phyloP scores from a whole-genome alignment of 257 asterid species.

The Rauvolfia tetraphylla region DNA sequence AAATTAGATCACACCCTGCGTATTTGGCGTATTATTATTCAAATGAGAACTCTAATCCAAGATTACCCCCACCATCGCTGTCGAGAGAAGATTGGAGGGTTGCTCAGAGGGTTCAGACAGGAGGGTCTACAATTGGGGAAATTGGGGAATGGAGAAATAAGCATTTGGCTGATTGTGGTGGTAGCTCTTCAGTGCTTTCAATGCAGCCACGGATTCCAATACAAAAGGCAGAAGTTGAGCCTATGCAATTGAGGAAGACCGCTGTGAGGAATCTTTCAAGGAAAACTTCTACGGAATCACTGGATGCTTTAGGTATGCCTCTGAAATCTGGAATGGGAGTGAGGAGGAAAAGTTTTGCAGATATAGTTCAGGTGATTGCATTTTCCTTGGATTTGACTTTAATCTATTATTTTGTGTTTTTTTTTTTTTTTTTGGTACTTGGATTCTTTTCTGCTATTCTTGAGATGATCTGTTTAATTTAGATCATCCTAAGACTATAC shows the following conservation, averaged over 20 bases:
- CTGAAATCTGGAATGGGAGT: conserved; percentile 54
- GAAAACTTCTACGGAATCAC: conserved; percentile 49
- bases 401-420: background rate
- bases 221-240: conserved; percentile 51
- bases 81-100: conserved; percentile 83
- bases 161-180: conserved; percentile 35
- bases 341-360: conserved; percentile 86
- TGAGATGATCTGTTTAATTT: background rate
- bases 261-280: conserved; percentile 55
- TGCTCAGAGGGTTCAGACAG: conserved; percentile 63
- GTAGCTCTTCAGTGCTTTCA: conserved; percentile 35
- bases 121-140: conserved; percentile 43
- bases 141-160: conserved; percentile 27
- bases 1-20: conserved; percentile 66
- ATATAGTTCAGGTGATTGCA: conserved; percentile 63
- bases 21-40: conserved; percentile 78
- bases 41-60: conserved; percentile 71
- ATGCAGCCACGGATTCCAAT: conserved; percentile 42
- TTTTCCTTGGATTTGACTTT: background rate
- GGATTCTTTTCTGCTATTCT: background rate
- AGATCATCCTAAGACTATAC: background rate
- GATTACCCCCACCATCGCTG: conserved; percentile 74
- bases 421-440: background rate
- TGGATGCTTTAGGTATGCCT: conserved; percentile 27
- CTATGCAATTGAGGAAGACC: conserved; percentile 58